Evolutionary conservation across 768 basidiomycete species (phyloP).

Genomic region (Brasilioporus rufonigricans): DNA sequence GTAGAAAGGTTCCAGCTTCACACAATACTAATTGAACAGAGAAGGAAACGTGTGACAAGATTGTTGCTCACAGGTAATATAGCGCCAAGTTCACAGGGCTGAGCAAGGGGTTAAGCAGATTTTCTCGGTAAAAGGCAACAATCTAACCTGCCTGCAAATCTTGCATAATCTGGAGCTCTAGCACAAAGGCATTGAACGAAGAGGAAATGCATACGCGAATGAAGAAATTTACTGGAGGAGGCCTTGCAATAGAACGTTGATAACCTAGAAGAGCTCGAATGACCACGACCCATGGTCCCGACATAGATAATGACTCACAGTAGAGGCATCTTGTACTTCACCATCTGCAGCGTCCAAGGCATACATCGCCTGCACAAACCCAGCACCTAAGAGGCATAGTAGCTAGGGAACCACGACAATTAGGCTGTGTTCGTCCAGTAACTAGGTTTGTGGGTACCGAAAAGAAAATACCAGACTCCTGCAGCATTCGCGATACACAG

Average conservation of each 20-base stretch:
- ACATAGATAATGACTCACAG: slow-evolving; percentile 37
- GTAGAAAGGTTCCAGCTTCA: slow-evolving; percentile 80
- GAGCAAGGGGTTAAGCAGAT: neutral
- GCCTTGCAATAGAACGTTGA: slow-evolving; percentile 75
- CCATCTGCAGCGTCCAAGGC: slow-evolving; percentile 93
- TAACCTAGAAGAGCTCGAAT: slow-evolving; percentile 41
- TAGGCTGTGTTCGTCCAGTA: neutral
- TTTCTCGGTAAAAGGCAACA: neutral
- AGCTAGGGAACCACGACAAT: slow-evolving; percentile 43
- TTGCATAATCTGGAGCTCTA: slow-evolving; percentile 67
- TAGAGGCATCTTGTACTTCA: slow-evolving; percentile 47
- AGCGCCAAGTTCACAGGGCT: slow-evolving; percentile 62
- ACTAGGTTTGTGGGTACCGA: slow-evolving; percentile 48
- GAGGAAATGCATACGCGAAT: neutral
- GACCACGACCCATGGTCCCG: neutral
- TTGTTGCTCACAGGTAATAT: slow-evolving; percentile 70
- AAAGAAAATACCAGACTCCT: slow-evolving; percentile 91
- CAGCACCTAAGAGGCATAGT: slow-evolving; percentile 76
- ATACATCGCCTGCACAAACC: slow-evolving; percentile 84
- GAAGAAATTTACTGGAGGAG: slow-evolving; percentile 60
- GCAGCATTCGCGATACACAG: slow-evolving; percentile 88
- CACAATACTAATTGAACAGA: neutral
- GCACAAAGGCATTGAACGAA: neutral
- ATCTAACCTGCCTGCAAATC: slow-evolving; percentile 48
- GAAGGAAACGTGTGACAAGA: neutral